Conservation (phyloP, 176 grass and related monocot genomes). For the Phoenix dactylifera region DNA sequence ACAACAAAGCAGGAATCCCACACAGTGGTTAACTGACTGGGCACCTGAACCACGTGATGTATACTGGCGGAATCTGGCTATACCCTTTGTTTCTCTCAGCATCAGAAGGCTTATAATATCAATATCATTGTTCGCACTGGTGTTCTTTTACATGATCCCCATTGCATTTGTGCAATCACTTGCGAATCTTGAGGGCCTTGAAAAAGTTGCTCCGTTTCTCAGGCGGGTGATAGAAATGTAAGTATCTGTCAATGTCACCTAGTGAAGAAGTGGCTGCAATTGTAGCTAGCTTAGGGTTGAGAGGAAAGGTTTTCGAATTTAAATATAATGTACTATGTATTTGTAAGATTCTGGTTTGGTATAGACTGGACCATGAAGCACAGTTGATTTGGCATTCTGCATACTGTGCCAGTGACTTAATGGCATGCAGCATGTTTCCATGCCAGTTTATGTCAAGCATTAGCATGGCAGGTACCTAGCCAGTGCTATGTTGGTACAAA, state of each 20-base stretch:
- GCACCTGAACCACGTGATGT: constrained; percentile 94
- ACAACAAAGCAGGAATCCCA: constrained; percentile 93
- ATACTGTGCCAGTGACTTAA: no score
- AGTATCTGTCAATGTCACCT: constrained; percentile 16
- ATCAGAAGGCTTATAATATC: constrained; percentile 81
- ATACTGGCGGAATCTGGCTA: constrained; percentile 89
- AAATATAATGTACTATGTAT: no score
- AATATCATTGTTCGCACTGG: constrained; percentile 58
- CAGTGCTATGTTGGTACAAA: no score
- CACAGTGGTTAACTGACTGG: constrained; percentile 82
- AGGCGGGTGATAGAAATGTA: constrained; percentile 85
- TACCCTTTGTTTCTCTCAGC: constrained; percentile 94
- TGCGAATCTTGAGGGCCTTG: constrained; percentile 96
- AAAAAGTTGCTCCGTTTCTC: constrained; percentile 93
- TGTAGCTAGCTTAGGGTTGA: no score
- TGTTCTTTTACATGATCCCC: constrained; percentile 98
- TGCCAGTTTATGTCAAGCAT: no score
- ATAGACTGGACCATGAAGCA: no score
- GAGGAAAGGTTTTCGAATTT: no score
- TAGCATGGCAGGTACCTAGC: no score
- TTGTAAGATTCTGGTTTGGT: no score
- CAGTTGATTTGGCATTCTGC: no score
- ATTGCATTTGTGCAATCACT: constrained; percentile 97
- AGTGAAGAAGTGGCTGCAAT: no score
- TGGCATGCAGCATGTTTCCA: no score